Percentiles rank a stretch among this genome's conserved stretches.
Evolutionary conservation across 2,329 filamentous ascomycete genomes (phyloP).

Genomic region (Monosporascus sp.): DNA sequence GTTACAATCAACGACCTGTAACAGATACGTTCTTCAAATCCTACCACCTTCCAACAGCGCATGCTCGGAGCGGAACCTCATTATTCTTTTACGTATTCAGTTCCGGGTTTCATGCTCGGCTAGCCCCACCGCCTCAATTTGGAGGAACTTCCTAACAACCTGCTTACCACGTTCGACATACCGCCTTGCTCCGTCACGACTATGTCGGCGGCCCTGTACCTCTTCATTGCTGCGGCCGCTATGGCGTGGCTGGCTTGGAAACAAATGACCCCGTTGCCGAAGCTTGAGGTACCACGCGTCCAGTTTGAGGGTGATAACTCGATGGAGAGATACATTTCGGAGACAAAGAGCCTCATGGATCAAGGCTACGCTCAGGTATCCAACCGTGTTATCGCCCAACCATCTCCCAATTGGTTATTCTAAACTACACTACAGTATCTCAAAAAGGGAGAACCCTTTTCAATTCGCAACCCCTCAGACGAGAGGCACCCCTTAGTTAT

Average conservation of each 20-base stretch:
- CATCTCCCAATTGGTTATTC: not conserved
- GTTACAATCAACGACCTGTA: too few species aligned
- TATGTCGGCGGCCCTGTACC: too few species aligned
- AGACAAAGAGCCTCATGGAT: slow-evolving; percentile 1
- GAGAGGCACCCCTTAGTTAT: slow-evolving; percentile 6
- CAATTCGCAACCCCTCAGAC: slow-evolving; percentile 7
- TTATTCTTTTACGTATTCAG: too few species aligned
- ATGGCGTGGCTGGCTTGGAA: not conserved
- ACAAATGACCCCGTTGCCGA: not conserved
- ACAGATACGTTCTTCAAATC: too few species aligned
- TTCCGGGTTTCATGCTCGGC: too few species aligned
- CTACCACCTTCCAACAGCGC: too few species aligned
- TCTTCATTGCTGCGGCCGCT: too few species aligned
- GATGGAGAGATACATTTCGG: not conserved
- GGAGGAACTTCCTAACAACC: too few species aligned
- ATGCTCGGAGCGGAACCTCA: too few species aligned
- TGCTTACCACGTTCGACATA: too few species aligned
- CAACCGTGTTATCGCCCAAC: not conserved
- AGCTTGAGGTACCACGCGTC: not conserved
- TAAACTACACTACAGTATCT: slow-evolving; percentile 2
- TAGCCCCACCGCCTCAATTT: too few species aligned
- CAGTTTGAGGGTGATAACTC: not conserved
- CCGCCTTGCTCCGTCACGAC: too few species aligned
- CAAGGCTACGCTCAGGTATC: not conserved
- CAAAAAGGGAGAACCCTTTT: slow-evolving; percentile 6